Evolutionary conservation across 2,329 filamentous ascomycete species (phyloP).

Genomic region (Coniochaeta hoffmannii): DNA sequence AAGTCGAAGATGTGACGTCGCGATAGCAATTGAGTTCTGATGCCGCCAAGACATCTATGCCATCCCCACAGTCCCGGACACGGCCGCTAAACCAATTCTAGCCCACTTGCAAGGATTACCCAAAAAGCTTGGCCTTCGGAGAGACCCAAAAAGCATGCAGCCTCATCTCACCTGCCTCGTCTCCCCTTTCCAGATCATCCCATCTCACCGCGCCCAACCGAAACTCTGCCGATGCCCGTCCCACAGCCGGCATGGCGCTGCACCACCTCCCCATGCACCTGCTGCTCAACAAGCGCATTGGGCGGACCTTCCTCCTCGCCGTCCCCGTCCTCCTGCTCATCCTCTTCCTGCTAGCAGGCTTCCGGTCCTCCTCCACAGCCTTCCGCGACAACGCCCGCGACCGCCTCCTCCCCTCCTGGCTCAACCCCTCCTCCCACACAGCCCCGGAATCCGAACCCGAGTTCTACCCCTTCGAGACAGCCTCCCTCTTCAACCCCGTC

Average conservation of each 20-base stretch:
- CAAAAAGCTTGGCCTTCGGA: background rate
- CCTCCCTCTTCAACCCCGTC: conserved; percentile 19
- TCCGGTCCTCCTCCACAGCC: background rate
- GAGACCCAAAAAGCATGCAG: background rate
- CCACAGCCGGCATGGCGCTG: conserved; percentile 1
- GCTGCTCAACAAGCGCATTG: conserved; percentile 1
- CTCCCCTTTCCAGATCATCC: too few species aligned
- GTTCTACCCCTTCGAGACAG: conserved; percentile 16
- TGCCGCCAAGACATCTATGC: too few species aligned
- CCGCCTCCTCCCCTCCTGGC: background rate
- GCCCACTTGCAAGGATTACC: background rate
- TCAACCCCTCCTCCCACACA: background rate
- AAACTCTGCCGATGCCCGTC: background rate
- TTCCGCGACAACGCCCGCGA: conserved; percentile 1
- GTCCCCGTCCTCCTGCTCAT: background rate
- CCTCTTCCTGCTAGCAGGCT: background rate
- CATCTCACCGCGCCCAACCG: background rate
- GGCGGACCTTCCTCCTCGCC: background rate
- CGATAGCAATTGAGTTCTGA: too few species aligned
- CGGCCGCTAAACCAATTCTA: background rate
- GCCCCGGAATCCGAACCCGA: background rate
- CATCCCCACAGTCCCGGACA: background rate
- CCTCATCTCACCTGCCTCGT: background rate
- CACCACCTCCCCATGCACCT: background rate
- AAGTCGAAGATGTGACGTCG: too few species aligned